Evolutionary conservation across 1,139 yeast genomes (phyloP).

Genomic region (Wickerhamomyces sp.): DNA sequence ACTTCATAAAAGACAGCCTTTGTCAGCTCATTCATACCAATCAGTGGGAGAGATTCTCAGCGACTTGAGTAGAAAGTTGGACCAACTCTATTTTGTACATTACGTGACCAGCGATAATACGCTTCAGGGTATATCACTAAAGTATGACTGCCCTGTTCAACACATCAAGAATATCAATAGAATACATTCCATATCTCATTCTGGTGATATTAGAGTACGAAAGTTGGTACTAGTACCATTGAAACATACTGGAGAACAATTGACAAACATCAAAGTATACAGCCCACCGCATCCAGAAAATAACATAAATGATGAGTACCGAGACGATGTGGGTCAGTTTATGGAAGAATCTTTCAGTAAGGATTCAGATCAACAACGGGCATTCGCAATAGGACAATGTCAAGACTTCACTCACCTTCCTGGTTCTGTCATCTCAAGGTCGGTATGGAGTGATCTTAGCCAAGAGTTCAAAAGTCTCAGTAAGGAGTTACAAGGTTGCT

Average conservation of each 20-base stretch:
- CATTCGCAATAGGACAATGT: neutral
- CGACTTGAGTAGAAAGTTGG: no score
- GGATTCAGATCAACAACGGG: neutral
- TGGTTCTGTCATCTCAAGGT: constrained; percentile 1
- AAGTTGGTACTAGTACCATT: constrained; percentile 6
- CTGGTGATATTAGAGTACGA: constrained; percentile 2
- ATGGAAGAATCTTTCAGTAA: constrained; percentile 3
- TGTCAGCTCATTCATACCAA: no score
- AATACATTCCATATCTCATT: constrained; percentile 1
- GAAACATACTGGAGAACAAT: neutral
- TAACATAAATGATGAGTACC: neutral
- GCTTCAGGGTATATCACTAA: constrained; percentile 7
- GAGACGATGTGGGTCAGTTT: constrained; percentile 2
- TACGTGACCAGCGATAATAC: constrained; percentile 6
- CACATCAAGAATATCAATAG: constrained; percentile 4
- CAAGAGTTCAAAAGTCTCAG: constrained; percentile 1
- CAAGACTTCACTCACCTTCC: constrained; percentile 1
- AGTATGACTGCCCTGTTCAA: constrained; percentile 3
- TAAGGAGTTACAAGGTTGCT: neutral
- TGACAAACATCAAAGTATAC: neutral
- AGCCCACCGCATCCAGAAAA: constrained; percentile 3
- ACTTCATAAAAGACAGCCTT: no score
- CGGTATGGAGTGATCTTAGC: constrained; percentile 2
- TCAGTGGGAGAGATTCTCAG: no score
- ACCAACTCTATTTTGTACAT: constrained; percentile 5